Conservation (phyloP, 257 asterid genomes). For the Thymus mandschuricus region DNA sequence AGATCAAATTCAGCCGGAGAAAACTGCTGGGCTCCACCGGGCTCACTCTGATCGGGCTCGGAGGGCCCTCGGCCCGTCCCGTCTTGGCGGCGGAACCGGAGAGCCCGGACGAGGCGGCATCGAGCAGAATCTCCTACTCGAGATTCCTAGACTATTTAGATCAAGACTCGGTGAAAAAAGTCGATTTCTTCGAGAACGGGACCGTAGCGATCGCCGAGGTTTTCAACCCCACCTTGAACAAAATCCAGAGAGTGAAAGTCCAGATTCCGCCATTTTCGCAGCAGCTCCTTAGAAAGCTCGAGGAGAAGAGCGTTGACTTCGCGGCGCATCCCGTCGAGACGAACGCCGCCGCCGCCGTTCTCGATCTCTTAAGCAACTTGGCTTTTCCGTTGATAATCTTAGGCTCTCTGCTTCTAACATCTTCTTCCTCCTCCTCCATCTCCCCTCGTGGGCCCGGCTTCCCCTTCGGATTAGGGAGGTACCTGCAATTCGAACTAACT, state of each 20-base stretch:
- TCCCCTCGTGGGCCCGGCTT: conserved; percentile 60
- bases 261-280: conserved; percentile 67
- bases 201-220: conserved; percentile 66
- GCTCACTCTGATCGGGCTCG: conserved; percentile 41
- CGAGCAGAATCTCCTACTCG: conserved; percentile 66
- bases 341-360: conserved; percentile 36
- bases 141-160: conserved; percentile 66
- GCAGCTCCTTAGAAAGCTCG: conserved; percentile 53
- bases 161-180: conserved; percentile 56
- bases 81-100: conserved; percentile 42
- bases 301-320: conserved; percentile 59
- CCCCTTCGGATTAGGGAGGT: conserved; percentile 78
- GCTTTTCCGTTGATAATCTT: conserved; percentile 63
- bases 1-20: conserved; percentile 45
- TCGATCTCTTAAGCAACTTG: conserved; percentile 57
- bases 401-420: conserved; percentile 47
- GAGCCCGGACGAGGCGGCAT: conserved; percentile 50
- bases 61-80: conserved; percentile 36
- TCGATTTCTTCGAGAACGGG: conserved; percentile 63
- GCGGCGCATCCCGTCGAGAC: conserved; percentile 54
- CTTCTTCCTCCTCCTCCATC: conserved; percentile 42
- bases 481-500: background rate
- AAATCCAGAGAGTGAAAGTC: conserved; percentile 60
- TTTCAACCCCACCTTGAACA: conserved; percentile 47
- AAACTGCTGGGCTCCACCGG: conserved; percentile 42